phyloP scores from a whole-genome alignment of 1,139 yeast genomes.

The Debaryomyces nepalensis region DNA sequence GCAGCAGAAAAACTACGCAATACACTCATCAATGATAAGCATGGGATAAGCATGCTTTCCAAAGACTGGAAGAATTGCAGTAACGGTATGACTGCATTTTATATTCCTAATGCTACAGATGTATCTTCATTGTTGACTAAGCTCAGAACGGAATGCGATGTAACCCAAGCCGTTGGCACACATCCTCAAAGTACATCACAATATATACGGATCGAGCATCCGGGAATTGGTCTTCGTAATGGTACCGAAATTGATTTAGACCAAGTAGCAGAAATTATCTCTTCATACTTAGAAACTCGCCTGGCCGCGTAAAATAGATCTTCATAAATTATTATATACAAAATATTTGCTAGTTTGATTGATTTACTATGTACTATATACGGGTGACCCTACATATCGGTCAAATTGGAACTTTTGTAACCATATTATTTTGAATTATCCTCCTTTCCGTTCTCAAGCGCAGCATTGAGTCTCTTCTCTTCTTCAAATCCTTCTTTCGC shows the following conservation, averaged over 20 bases:
- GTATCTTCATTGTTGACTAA: conserved; percentile 9
- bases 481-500: conserved; percentile 47
- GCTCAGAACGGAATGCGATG: conserved; percentile 9
- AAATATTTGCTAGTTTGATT: conserved; percentile 3
- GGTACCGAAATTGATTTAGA: conserved; percentile 12
- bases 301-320: no score
- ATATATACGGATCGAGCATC: conserved; percentile 14
- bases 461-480: conserved; percentile 18
- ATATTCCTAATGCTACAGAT: conserved; percentile 10
- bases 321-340: not conserved
- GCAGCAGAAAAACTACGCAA: conserved; percentile 11
- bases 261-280: conserved; percentile 11
- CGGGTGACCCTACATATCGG: not conserved
- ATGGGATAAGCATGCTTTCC: conserved; percentile 9
- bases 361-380: not conserved
- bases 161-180: conserved; percentile 11
- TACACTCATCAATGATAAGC: conserved; percentile 6
- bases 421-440: not conserved
- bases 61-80: conserved; percentile 6
- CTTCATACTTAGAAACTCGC: no score
- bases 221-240: conserved; percentile 12
- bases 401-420: not conserved
- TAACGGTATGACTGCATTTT: conserved; percentile 15
- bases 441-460: conserved; percentile 2
- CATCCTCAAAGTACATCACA: conserved; percentile 12